Conservation (phyloP, 2,329 filamentous ascomycete genomes). For the Diaporthe citrichinensis region DNA sequence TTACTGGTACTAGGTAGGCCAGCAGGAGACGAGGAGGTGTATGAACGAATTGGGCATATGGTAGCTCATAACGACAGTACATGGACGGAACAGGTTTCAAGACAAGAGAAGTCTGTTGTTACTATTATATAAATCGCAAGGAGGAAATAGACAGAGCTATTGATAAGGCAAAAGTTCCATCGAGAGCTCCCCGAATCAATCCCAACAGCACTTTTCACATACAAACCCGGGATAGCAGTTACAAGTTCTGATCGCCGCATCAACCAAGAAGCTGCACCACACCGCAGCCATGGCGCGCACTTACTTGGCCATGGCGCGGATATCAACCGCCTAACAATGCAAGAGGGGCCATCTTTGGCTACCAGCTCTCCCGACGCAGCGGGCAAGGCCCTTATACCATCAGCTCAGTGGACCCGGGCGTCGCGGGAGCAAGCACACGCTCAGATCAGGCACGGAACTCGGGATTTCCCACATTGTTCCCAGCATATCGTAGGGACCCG, state of each 20-base stretch:
- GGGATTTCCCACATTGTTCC: neutral
- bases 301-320: too few relatives aligned
- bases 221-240: neutral
- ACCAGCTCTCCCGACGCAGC: neutral
- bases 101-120: neutral
- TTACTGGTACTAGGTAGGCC: neutral
- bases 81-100: neutral
- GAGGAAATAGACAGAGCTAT: neutral
- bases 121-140: neutral
- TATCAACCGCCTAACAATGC: too few relatives aligned
- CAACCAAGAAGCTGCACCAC: neutral
- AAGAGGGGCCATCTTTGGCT: neutral
- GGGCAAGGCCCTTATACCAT: too few relatives aligned
- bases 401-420: too few relatives aligned
- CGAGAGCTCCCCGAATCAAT: too few relatives aligned
- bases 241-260: neutral
- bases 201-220: too few relatives aligned
- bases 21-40: neutral
- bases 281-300: neutral
- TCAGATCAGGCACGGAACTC: neutral
- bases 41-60: neutral
- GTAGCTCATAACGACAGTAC: rapidly evolving
- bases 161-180: neutral
- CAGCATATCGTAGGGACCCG: neutral
- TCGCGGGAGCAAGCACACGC: neutral